A percentile compares a stretch with the other conserved stretches of the same genome.
Evolutionary conservation across 352 stramenopile genomes (phyloP).

Genomic region (Albugo laibachii): DNA sequence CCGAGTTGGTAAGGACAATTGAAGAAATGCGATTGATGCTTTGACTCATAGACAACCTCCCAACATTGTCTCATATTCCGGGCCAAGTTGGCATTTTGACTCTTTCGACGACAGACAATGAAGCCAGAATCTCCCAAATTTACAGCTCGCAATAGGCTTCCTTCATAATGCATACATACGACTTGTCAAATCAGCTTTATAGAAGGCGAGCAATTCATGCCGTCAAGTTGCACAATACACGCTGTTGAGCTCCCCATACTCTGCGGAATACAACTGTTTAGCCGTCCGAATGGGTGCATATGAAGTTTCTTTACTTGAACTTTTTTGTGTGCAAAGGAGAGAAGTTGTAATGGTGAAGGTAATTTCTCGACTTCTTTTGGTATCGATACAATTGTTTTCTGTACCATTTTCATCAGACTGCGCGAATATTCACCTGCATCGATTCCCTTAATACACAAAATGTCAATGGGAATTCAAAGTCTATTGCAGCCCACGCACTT

Average conservation of each 20-base stretch:
- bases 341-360: conserved; percentile 39
- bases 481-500: conserved; percentile 13
- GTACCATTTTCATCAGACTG: conserved; percentile 39
- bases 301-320: conserved; percentile 17
- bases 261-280: conserved; percentile 13
- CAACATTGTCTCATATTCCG: conserved; percentile 18
- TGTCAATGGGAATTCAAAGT: background rate
- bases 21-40: conserved; percentile 90
- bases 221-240: conserved; percentile 62
- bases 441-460: conserved; percentile 25
- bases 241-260: conserved; percentile 61
- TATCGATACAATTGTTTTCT: conserved; percentile 11
- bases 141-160: conserved; percentile 44
- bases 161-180: conserved; percentile 6
- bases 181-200: background rate
- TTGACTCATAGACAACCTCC: conserved; percentile 74
- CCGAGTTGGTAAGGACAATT: conserved; percentile 92
- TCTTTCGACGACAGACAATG: conserved; percentile 60
- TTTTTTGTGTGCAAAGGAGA: conserved; percentile 39
- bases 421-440: conserved; percentile 79
- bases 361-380: conserved; percentile 8
- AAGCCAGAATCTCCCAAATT: conserved; percentile 92
- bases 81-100: conserved; percentile 12
- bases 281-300: background rate
- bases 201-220: conserved; percentile 9